Evolutionary conservation across 192 early-diverging fungal genomes (phyloP).

Genomic region (Coemansia sp.): DNA sequence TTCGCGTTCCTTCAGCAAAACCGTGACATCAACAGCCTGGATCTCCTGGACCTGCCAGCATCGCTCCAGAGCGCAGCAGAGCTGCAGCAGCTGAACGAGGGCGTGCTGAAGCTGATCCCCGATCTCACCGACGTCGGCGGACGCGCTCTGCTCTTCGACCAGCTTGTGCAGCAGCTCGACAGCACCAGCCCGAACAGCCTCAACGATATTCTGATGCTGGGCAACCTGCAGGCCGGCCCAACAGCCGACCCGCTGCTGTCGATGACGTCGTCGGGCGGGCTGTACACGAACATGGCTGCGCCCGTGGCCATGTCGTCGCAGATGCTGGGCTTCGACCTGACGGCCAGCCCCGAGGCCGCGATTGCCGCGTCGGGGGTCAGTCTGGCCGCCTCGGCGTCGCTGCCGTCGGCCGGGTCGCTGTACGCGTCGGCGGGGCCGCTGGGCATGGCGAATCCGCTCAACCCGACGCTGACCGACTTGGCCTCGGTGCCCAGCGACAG

Average conservation of each 20-base stretch:
- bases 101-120: constrained; percentile 48
- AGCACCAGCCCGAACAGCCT: constrained; percentile 43
- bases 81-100: constrained; percentile 53
- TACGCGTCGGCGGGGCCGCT: not conserved
- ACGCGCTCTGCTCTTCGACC: constrained; percentile 42
- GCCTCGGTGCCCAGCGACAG: constrained; percentile 5
- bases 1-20: constrained; percentile 43
- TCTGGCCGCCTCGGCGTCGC: not conserved
- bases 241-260: constrained; percentile 49
- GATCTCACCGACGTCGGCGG: constrained; percentile 50
- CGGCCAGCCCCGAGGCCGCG: constrained; percentile 33
- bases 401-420: constrained; percentile 12
- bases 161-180: constrained; percentile 55
- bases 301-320: constrained; percentile 8
- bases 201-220: constrained; percentile 34
- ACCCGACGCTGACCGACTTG: constrained; percentile 39
- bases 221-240: constrained; percentile 32
- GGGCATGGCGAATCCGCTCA: constrained; percentile 7
- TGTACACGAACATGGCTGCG: constrained; percentile 24
- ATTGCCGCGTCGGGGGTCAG: not conserved
- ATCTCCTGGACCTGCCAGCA: constrained; percentile 42
- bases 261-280: constrained; percentile 15
- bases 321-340: constrained; percentile 30
- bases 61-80: constrained; percentile 44
- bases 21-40: constrained; percentile 39